A percentile compares a stretch with the other conserved stretches of the same genome.
Evolutionary conservation across 768 basidiomycete species (phyloP).

Genomic region (Pisolithus sp.): DNA sequence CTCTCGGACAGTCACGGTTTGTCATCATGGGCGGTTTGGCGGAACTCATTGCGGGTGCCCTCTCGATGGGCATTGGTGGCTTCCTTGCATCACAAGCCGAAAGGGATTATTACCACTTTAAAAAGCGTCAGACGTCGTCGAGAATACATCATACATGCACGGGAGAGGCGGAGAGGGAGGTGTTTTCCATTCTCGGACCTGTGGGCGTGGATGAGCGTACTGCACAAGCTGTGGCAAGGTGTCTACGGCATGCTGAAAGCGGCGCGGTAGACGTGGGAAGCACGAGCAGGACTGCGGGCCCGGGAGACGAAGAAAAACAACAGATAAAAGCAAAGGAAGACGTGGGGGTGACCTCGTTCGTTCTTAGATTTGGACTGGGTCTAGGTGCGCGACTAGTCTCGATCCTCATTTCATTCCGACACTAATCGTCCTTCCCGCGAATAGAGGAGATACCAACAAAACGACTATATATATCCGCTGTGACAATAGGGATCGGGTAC

Average conservation of each 20-base stretch:
- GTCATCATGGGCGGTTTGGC: slow-evolving; percentile 93
- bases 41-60: slow-evolving; percentile 92
- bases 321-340: slow-evolving; percentile 62
- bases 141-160: slow-evolving; percentile 85
- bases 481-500: slow-evolving; percentile 95
- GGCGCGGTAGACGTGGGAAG: slow-evolving; percentile 21
- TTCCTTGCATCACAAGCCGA: slow-evolving; percentile 97
- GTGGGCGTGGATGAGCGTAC: slow-evolving; percentile 84
- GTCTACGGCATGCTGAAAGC: slow-evolving; percentile 62
- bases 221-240: slow-evolving; percentile 74
- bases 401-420: too few relatives aligned
- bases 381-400: slow-evolving; percentile 41
- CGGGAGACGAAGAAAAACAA: slow-evolving; percentile 50
- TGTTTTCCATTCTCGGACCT: slow-evolving; percentile 78
- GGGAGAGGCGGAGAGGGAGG: slow-evolving; percentile 96
- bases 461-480: slow-evolving; percentile 82
- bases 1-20: slow-evolving; percentile 79
- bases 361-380: slow-evolving; percentile 92
- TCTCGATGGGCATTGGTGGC: slow-evolving; percentile 98
- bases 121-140: slow-evolving; percentile 62
- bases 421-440: background rate
- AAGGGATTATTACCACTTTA: slow-evolving; percentile 88
- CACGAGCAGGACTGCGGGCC: slow-evolving; percentile 7
- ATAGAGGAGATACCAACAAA: slow-evolving; percentile 83
- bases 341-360: slow-evolving; percentile 86